Base-by-base conservation (phyloP, 495 filamentous ascomycete species). In the Physcia stellaris region DNA sequence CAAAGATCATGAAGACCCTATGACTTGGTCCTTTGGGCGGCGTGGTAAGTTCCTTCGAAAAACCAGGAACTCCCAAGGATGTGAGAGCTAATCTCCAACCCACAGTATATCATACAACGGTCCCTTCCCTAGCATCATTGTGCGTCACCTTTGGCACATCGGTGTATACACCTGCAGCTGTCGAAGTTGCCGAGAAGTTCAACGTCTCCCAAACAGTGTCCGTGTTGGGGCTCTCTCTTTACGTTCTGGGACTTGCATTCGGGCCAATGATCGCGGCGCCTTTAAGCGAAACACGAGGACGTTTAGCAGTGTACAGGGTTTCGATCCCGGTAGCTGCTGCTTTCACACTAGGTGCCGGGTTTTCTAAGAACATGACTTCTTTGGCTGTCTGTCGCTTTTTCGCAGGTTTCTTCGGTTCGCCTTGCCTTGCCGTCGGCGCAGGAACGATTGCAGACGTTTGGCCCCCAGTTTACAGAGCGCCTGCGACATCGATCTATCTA, bases 281-380 rank as follows among this genome's bases (percentile, higher is more conserved):
- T 4, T 51, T 79, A 6, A 75, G 69, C 9, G 75, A 80, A 45
- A 73, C 67, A 1, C 45, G 51, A 51, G 62, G 71, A 37, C 62
- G 75, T 6, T 61, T 64, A 36, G 53, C 60, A 7, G 63, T 80
- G 19, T 80, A 71, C 45, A 27, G 75, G 3, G 56, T 64, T 17
- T 73, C 65, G 2, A 47, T 63, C 0, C 71, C 71, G 0, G 16
- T 76, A 0, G 71, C 61, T 29, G 65, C 66, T n/a, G 50, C 82
- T 4, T 84, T 83, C 55, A 70, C 67, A 0, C 43, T 82, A 9
- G 80, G 79, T 12, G 64, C 70, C 7, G 75, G 67, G 0, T 59
- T 77, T 16, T 65, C 72, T 1, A 60, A 66, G 13, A 70, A 57
- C 17, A 69, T 83, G 30, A 69, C 58, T 20, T 61, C 64, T 0